Percentiles rank a stretch among this genome's conserved stretches.
Evolutionary conservation across 2,329 filamentous ascomycete species (phyloP).

Genomic region (Dryadomyces quercus-mongolicae): DNA sequence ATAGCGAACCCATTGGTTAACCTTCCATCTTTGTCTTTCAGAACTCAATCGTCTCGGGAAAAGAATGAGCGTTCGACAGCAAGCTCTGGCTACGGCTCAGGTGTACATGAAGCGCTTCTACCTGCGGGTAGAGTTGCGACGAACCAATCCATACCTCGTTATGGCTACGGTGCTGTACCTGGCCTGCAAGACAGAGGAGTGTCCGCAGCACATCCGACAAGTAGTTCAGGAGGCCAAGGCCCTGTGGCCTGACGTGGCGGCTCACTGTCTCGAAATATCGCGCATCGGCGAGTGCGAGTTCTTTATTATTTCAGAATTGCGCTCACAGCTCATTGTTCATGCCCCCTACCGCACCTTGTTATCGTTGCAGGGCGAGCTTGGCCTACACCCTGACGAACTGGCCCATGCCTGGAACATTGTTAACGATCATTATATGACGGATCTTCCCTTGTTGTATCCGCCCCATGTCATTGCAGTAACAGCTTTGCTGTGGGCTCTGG

Average conservation of each 20-base stretch:
- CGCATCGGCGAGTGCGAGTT: conserved; percentile 93
- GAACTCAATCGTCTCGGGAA: conserved; percentile 76
- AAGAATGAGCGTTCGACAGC: conserved; percentile 74
- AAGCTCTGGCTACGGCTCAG: conserved; percentile 87
- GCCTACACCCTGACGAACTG: conserved; percentile 65
- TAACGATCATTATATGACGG: conserved; percentile 88
- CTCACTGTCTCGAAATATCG: conserved; percentile 62
- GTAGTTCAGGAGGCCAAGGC: conserved; percentile 77
- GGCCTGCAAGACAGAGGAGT: conserved; percentile 97
- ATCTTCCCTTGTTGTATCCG: conserved; percentile 72
- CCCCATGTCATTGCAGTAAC: conserved; percentile 86
- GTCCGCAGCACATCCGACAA: conserved; percentile 86
- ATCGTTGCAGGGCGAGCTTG: conserved; percentile 56
- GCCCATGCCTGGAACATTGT: conserved; percentile 70
- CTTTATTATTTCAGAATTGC: conserved; percentile 81
- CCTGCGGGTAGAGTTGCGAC: conserved; percentile 76
- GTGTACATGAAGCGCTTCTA: conserved; percentile 94
- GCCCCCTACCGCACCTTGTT: conserved; percentile 78
- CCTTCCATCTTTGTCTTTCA: conserved; percentile 21
- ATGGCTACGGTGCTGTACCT: conserved; percentile 90
- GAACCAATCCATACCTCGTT: conserved; percentile 86
- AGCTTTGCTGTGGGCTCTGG: conserved; percentile 72
- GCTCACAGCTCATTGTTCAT: conserved; percentile 77
- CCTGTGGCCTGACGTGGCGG: conserved; percentile 58
- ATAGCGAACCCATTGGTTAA: not conserved